Base-by-base conservation (phyloP, 495 filamentous ascomycete species). In the Penicillium diatomitis region DNA sequence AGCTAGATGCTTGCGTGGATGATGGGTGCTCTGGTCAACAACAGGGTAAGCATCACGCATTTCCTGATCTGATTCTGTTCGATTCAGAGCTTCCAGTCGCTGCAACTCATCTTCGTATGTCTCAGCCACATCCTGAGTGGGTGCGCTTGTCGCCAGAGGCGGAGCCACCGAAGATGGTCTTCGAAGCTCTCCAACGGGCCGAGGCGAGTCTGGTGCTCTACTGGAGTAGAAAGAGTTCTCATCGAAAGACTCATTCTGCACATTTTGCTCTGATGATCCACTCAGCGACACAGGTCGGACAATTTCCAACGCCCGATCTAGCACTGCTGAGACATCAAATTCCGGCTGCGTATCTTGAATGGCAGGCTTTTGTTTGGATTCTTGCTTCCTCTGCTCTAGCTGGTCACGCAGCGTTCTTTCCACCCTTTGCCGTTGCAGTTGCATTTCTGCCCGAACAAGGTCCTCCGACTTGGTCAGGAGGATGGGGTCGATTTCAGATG, bases 161-260 rank as follows among this genome's bases (percentile, higher is more conserved):
- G 56, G 56, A 45, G 53, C 49, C 31, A 42, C 58, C n/a, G 67
- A 58, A 38, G 69, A 68, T 37, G 53, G 52, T 39, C 56, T 62
- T 38, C 49, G 62, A 10, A 60, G 65, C 4, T 59, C 58, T 46
- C 60, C 67, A 10, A 50, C 52, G 32, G 61, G 63, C 9, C 64
- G 70, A 38, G 60, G 55, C 20, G 76, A 78, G 49, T 75, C 73
- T 60, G 76, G 73, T 46, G 75, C 72, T 69, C 81, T 83, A 73
- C 88, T 95, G 41, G 89, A 95, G 70, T 96, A 95, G 66, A 92
- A 91, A n/a, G 87, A 90, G 54, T 92, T 90, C 58, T 91, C 84
- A 67, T 95, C 89, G 67, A 88, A 86, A 8, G 87, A 90, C 59
- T 90, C 87, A 74, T 76, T 84, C 20, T 64, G 62, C 47, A 65